These are phyloP conservation scores for Effrenium voratum DNA, from an alignment of 73 alveolate genomes.

Conservation along the genomic window DNA sequence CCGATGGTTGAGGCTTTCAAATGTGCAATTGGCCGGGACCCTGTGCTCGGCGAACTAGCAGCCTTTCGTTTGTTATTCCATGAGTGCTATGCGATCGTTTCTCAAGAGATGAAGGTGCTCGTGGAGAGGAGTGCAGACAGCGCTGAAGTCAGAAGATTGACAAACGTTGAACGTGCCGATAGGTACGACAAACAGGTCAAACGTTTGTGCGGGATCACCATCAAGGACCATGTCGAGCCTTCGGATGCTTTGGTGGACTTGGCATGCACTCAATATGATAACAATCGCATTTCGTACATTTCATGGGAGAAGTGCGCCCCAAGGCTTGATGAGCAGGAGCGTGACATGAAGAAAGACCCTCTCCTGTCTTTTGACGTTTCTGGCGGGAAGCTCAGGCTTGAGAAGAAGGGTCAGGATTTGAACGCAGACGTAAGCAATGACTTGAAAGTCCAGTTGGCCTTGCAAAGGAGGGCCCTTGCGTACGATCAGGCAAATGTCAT, in stretches of 20 bases:
- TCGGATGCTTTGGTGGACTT: not conserved
- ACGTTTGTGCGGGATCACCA: not conserved
- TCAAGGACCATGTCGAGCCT: not conserved
- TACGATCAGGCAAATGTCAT: not conserved
- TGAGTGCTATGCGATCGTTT: not conserved
- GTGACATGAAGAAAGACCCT: not conserved
- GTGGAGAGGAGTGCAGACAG: not conserved
- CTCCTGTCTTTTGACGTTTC: not conserved
- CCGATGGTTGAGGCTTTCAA: not conserved
- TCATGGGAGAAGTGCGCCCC: not conserved
- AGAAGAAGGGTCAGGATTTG: not conserved
- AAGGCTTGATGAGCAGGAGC: not conserved
- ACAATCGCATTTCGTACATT: not conserved
- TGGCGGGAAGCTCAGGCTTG: not conserved
- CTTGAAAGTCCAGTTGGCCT: not conserved
- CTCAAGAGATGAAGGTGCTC: not conserved
- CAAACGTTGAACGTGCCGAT: not conserved
- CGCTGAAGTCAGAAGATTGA: not conserved
- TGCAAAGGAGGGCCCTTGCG: not conserved
- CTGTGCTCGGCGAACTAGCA: not conserved
- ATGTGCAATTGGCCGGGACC: not conserved
- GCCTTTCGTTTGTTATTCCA: not conserved
- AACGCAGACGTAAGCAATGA: not conserved
- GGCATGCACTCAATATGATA: not conserved
- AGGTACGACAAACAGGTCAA: not conserved